Evolutionary conservation across 352 stramenopile species (phyloP).

Genomic region (Phytophthora multivora): DNA sequence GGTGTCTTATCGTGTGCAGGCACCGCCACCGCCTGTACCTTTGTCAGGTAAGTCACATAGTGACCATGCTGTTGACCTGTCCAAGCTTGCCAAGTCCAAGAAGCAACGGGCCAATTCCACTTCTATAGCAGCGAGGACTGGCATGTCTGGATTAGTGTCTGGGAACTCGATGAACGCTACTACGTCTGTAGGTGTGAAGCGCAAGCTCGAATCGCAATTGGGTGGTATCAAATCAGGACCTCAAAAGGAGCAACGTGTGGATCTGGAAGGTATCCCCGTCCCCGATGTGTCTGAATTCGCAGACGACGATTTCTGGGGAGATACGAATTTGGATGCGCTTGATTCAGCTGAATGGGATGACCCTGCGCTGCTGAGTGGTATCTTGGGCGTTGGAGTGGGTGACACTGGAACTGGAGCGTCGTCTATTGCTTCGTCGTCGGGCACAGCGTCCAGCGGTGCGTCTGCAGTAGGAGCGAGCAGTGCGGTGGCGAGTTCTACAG

Average conservation of each 20-base stretch:
- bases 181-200: slow-evolving; percentile 50
- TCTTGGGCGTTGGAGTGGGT: slow-evolving; percentile 42
- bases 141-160: slow-evolving; percentile 7
- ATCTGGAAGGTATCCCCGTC: slow-evolving; percentile 80
- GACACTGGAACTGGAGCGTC: slow-evolving; percentile 21
- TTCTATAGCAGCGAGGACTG: slow-evolving; percentile 17
- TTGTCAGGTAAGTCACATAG: slow-evolving; percentile 37
- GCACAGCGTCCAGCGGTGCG: slow-evolving; percentile 20
- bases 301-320: slow-evolving; percentile 89
- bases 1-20: slow-evolving; percentile 72
- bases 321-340: slow-evolving; percentile 85
- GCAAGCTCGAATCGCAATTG: slow-evolving; percentile 67
- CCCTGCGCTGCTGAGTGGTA: slow-evolving; percentile 66
- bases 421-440: slow-evolving; percentile 30
- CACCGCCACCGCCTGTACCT: slow-evolving; percentile 38
- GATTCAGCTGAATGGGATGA: slow-evolving; percentile 88
- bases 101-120: slow-evolving; percentile 49
- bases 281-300: slow-evolving; percentile 75
- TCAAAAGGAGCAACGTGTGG: slow-evolving; percentile 71
- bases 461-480: slow-evolving; percentile 6
- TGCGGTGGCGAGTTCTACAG: slow-evolving; percentile 3
- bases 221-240: slow-evolving; percentile 29
- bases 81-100: slow-evolving; percentile 58
- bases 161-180: slow-evolving; percentile 14
- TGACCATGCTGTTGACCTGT: slow-evolving; percentile 30